Evolutionary conservation across 2,329 filamentous ascomycete species (phyloP).

Genomic region (Colletotrichum tofieldiae): DNA sequence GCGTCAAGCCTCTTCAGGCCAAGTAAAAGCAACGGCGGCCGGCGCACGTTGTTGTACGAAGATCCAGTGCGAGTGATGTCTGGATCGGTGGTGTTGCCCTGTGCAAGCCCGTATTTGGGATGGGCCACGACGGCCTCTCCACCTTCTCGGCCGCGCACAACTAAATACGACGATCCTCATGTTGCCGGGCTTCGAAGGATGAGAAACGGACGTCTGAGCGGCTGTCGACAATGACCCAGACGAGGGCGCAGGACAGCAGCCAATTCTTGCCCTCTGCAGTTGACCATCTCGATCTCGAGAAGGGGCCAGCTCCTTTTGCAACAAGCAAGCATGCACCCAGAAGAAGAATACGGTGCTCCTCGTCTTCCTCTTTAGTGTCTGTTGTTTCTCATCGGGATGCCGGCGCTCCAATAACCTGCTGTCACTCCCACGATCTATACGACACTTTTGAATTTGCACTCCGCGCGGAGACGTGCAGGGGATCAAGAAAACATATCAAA

Average conservation of each 20-base stretch:
- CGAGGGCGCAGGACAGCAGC: background rate
- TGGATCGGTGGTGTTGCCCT: conserved; percentile 22
- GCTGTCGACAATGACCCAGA: background rate
- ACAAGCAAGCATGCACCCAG: background rate
- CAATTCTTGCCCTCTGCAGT: background rate
- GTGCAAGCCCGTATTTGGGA: conserved; percentile 39
- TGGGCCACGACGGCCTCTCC: conserved; percentile 22
- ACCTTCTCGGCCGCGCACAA: background rate
- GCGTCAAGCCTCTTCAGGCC: conserved; percentile 24
- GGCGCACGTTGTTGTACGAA: conserved; percentile 11
- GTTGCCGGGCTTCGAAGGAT: conserved; percentile 6
- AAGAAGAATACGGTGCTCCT: background rate
- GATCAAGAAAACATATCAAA: background rate
- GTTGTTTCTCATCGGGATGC: background rate
- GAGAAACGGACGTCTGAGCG: conserved; percentile 8
- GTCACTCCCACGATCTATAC: background rate
- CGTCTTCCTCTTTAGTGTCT: background rate
- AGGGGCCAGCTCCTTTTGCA: background rate
- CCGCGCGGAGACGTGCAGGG: background rate
- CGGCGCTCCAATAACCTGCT: background rate
- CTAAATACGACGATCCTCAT: conserved; percentile 37
- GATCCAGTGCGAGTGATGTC: conserved; percentile 24
- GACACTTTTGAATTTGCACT: background rate
- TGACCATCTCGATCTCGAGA: conserved; percentile 12
- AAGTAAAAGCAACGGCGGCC: conserved; percentile 20